Conservation (phyloP, 2,329 filamentous ascomycete species). For the Boeremia lycopersici region DNA sequence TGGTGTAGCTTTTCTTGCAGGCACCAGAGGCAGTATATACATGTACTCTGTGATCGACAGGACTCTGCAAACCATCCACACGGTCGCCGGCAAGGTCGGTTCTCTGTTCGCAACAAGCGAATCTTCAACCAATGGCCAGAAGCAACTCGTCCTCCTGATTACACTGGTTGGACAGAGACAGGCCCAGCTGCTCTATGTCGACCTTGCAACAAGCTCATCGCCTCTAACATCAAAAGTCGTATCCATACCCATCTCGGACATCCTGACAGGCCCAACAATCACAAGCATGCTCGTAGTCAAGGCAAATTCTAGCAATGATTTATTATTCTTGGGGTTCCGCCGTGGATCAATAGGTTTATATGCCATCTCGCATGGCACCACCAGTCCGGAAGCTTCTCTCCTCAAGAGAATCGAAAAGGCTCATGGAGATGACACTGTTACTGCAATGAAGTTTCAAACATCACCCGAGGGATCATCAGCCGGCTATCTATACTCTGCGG, state of each 20-base stretch:
- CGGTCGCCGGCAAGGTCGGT: conserved; percentile 48
- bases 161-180: conserved; percentile 46
- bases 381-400: conserved; percentile 12
- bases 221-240: neutral
- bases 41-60: conserved; percentile 35
- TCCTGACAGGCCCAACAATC: conserved; percentile 56
- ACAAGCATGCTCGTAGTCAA: conserved; percentile 55
- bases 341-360: conserved; percentile 61
- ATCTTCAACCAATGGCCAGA: neutral
- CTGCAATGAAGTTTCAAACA: conserved; percentile 58
- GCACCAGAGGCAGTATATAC: conserved; percentile 53
- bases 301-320: conserved; percentile 18
- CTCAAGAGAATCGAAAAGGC: conserved; percentile 29
- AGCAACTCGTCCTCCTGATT: conserved; percentile 43
- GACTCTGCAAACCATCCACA: conserved; percentile 32
- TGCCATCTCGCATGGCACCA: conserved; percentile 20
- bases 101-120: conserved; percentile 42
- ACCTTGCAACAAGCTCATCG: neutral
- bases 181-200: conserved; percentile 41
- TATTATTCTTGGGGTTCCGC: conserved; percentile 62
- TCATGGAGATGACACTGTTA: conserved; percentile 70
- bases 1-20: conserved; percentile 54
- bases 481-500: conserved; percentile 70
- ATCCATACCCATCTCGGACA: conserved; percentile 19
- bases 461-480: conserved; percentile 44